phyloP scores from a whole-genome alignment of 2,329 filamentous ascomycete genomes.

The Sarocladiaceae sp. region DNA sequence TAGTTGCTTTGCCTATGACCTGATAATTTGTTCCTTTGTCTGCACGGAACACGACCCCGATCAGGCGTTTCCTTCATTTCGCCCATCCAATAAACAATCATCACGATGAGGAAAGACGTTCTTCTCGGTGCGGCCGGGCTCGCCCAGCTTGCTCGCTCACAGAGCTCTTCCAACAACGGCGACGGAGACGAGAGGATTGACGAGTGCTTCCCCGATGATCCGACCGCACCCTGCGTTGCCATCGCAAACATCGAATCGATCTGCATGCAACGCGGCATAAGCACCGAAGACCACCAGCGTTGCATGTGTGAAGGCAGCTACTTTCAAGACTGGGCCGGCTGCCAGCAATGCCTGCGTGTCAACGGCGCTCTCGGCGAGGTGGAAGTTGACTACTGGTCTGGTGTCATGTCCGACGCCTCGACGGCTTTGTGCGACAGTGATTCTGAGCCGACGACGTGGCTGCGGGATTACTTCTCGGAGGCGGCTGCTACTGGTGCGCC shows the following conservation, averaged over 20 bases:
- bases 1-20: neutral
- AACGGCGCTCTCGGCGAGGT: conserved; percentile 35
- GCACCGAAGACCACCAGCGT: conserved; percentile 20
- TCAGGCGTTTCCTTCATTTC: too few relatives aligned
- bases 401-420: conserved; percentile 23
- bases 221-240: neutral
- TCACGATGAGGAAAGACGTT: neutral
- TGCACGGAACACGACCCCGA: too few relatives aligned
- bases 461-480: conserved; percentile 28
- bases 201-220: conserved; percentile 1
- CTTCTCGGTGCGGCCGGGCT: neutral
- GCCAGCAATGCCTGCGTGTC: conserved; percentile 34
- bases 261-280: conserved; percentile 7
- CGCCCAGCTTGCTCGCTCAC: neutral
- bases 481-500: conserved; percentile 9
- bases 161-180: neutral
- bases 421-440: neutral
- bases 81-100: neutral
- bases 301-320: conserved; percentile 40
- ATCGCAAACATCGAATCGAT: conserved; percentile 3
- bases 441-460: conserved; percentile 30
- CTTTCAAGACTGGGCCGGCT: conserved; percentile 38
- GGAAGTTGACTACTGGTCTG: conserved; percentile 27
- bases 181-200: neutral
- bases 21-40: too few relatives aligned